Percentiles rank a stretch among this genome's conserved stretches.
These are phyloP conservation scores for Chaetoscypha palmicola DNA, from an alignment of 2,329 filamentous ascomycete genomes.

Conservation along the genomic window DNA sequence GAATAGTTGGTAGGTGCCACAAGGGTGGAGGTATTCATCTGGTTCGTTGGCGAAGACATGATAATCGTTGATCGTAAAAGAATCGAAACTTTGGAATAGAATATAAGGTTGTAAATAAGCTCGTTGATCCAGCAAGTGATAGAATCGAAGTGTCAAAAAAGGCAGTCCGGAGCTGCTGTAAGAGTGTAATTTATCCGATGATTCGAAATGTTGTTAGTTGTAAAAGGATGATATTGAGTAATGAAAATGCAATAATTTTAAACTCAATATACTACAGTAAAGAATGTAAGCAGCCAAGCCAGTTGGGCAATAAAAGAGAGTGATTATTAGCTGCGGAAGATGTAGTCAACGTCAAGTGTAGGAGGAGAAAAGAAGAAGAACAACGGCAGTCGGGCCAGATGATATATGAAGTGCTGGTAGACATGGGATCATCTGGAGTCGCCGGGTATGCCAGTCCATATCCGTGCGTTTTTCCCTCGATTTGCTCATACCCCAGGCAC, in stretches of 20 bases:
- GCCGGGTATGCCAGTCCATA: slow-evolving; percentile 17
- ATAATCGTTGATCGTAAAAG: slow-evolving; percentile 25
- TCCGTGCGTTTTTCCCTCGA: slow-evolving; percentile 25
- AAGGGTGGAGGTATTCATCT: slow-evolving; percentile 30
- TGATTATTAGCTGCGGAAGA: slow-evolving; percentile 31
- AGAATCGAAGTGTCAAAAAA: slow-evolving; percentile 29
- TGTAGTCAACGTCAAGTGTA: slow-evolving; percentile 31
- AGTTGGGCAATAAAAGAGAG: slow-evolving; percentile 45
- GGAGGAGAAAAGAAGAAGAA: slow-evolving; percentile 25
- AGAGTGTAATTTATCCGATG: slow-evolving; percentile 35
- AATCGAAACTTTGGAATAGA: slow-evolving; percentile 16
- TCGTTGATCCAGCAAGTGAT: slow-evolving; percentile 29
- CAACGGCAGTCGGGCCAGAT: slow-evolving; percentile 14
- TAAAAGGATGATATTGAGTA: slow-evolving; percentile 15
- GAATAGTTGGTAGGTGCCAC: slow-evolving; percentile 26
- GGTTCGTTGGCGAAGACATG: slow-evolving; percentile 29
- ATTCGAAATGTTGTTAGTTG: slow-evolving; percentile 17
- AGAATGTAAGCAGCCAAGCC: slow-evolving; percentile 48
- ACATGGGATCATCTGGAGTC: slow-evolving; percentile 25
- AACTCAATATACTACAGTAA: slow-evolving; percentile 34
- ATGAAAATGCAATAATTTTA: slow-evolving; percentile 26
- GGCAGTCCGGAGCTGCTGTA: slow-evolving; percentile 39
- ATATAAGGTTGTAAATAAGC: slow-evolving; percentile 19
- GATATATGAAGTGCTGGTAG: slow-evolving; percentile 27
- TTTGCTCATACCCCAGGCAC: slow-evolving; percentile 11